Conservation (phyloP, 257 asterid genomes). For the Nicotiana noctiflora region DNA sequence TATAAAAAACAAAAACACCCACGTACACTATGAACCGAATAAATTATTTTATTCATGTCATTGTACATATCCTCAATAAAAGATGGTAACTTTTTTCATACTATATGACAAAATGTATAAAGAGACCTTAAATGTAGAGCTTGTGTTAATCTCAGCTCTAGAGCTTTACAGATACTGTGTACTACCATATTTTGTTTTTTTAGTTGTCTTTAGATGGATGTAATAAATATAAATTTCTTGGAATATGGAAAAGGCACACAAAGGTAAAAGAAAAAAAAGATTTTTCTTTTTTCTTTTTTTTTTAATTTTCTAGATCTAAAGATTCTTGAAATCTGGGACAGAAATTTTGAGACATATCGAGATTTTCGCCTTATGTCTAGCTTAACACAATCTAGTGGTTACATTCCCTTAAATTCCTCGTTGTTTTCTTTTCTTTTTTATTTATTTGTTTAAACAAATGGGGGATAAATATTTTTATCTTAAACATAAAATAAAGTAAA, state of each 20-base stretch:
- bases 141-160: neutral
- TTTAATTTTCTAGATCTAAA: neutral
- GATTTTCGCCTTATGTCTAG: slow-evolving; percentile 3
- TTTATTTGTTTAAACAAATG: no score
- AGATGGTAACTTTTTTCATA: neutral
- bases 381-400: neutral
- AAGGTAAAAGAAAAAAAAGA: neutral
- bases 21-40: neutral
- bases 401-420: neutral
- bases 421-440: neutral
- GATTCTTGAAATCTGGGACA: neutral
- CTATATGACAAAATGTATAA: neutral
- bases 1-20: neutral
- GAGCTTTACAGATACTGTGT: neutral
- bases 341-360: no score
- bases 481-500: neutral
- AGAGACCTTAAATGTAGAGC: slow-evolving; percentile 1
- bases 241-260: neutral
- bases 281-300: neutral
- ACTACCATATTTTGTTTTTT: neutral
- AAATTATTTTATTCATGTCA: neutral
- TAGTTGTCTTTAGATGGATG: neutral
- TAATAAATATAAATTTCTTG: neutral
- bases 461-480: neutral
- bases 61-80: neutral